These are phyloP conservation scores for Penicillium canariense DNA, from an alignment of 495 filamentous ascomycete species.

Conservation along the genomic window DNA sequence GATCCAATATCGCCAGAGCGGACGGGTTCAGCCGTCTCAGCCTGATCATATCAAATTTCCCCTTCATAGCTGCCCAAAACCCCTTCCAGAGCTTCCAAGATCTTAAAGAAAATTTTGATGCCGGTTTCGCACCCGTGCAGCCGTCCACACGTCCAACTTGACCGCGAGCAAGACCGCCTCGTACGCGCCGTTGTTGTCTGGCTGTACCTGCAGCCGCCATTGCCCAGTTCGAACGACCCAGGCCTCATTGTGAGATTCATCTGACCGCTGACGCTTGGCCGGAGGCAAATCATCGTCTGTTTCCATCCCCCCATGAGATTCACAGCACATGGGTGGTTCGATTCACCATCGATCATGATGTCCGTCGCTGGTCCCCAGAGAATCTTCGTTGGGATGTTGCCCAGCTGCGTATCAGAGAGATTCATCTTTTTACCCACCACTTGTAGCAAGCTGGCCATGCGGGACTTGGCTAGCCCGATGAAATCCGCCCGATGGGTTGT, in stretches of 20 bases:
- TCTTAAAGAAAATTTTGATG: slow-evolving; percentile 60
- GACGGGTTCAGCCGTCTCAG: neutral
- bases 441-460: slow-evolving; percentile 71
- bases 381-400: slow-evolving; percentile 53
- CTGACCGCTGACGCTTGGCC: slow-evolving; percentile 50
- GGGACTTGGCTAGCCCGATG: slow-evolving; percentile 60
- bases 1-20: neutral
- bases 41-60: slow-evolving; percentile 1
- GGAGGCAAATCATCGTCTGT: slow-evolving; percentile 25
- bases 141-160: slow-evolving; percentile 73
- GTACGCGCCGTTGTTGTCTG: slow-evolving; percentile 36
- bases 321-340: slow-evolving; percentile 2
- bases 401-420: slow-evolving; percentile 41
- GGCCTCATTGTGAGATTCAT: slow-evolving; percentile 23
- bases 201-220: slow-evolving; percentile 75
- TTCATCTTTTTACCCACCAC: slow-evolving; percentile 80
- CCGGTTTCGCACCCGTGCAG: slow-evolving; percentile 66
- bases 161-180: slow-evolving; percentile 69
- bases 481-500: slow-evolving; percentile 63
- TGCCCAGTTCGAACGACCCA: slow-evolving; percentile 79
- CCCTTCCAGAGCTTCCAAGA: neutral
- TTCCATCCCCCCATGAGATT: neutral
- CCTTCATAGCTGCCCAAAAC: neutral
- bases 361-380: slow-evolving; percentile 64
- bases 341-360: slow-evolving; percentile 66